Conservation (phyloP, 2,329 filamentous ascomycete species). For the Alternaria longipes region DNA sequence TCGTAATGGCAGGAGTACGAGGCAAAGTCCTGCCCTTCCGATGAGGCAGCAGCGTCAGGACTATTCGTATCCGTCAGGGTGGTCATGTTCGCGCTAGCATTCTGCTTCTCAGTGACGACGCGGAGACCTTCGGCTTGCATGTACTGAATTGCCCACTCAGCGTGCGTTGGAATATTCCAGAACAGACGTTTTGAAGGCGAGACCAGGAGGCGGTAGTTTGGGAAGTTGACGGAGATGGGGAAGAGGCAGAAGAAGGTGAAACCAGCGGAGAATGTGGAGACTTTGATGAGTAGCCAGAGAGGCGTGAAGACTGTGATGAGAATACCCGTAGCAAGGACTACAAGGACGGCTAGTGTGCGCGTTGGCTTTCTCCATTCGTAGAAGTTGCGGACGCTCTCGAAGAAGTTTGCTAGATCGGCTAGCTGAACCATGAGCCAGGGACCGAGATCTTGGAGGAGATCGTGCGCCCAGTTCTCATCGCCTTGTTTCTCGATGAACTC, state of each 20-base stretch:
- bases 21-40: conserved; percentile 21
- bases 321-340: conserved; percentile 31
- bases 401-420: conserved; percentile 46
- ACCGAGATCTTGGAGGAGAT: conserved; percentile 37
- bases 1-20: conserved; percentile 31
- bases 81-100: background rate
- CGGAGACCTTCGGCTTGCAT: conserved; percentile 39
- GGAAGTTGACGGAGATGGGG: conserved; percentile 45
- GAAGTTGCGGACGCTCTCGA: conserved; percentile 50
- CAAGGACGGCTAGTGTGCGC: conserved; percentile 38
- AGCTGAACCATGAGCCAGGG: conserved; percentile 50
- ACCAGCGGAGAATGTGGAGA: conserved; percentile 39
- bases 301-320: conserved; percentile 35
- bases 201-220: conserved; percentile 48
- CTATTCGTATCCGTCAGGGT: background rate
- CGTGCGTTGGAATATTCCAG: conserved; percentile 52
- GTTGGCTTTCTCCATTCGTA: conserved; percentile 50
- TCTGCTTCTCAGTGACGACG: conserved; percentile 4
- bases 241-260: conserved; percentile 48
- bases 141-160: conserved; percentile 48
- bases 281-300: conserved; percentile 41
- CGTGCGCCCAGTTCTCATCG: conserved; percentile 47
- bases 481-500: conserved; percentile 52
- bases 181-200: conserved; percentile 48
- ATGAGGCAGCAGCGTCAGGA: too few relatives aligned